Evolutionary conservation across 2,329 filamentous ascomycete species (phyloP), one percentile per base, ranked within the genome.

Genomic region (Aspergillaceae sp.): DNA sequence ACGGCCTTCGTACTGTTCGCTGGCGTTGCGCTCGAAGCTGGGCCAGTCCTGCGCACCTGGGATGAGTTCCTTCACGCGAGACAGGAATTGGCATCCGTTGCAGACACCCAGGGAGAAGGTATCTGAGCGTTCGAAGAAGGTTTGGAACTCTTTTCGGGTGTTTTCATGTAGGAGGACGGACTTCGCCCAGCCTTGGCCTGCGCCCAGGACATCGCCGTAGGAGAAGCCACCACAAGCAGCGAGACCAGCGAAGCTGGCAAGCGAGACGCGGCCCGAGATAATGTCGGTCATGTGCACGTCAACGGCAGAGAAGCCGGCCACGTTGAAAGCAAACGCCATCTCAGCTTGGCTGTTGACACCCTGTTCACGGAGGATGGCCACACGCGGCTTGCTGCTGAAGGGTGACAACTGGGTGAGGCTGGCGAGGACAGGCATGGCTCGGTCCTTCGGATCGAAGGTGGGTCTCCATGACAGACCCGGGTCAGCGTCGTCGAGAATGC

Each of bases 171-270:
- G 79, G 11, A 97, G 78, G 35, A 97, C 89, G 2, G 86, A 91
- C 69, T 94, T 90, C 4, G 92, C 88, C 92, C 92, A 98, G 38
- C 92, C 92, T 59, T 91, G 86, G 44, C 92, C 92, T n/a, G 92
- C 92, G 48, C 91, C 92, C 0, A 97, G 79, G 34, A 91, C 86
- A 57, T 91, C 86, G 56, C 89, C 89, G 64, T 95, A 97, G 10
- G 87, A 94, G 78, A 98, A 97, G 42, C 92, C 92, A 63, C 92
- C 92, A 54, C 90, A 94, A n/a, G 89, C 89, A 33, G 91, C 92
- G 41, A 97, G 77, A 55, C 92, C 92, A 30, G 83, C 82, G 65
- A 96, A 96, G 52, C 83, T 83, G 36, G 83, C 77, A 6, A 98
- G 81, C 0, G 87, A 89, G 51, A 87, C 82, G 10, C 86, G 84